Percentiles rank a stretch among this genome's conserved stretches.
phyloP scores from a whole-genome alignment of 768 basidiomycete genomes.

The Calocybe cyanea region DNA sequence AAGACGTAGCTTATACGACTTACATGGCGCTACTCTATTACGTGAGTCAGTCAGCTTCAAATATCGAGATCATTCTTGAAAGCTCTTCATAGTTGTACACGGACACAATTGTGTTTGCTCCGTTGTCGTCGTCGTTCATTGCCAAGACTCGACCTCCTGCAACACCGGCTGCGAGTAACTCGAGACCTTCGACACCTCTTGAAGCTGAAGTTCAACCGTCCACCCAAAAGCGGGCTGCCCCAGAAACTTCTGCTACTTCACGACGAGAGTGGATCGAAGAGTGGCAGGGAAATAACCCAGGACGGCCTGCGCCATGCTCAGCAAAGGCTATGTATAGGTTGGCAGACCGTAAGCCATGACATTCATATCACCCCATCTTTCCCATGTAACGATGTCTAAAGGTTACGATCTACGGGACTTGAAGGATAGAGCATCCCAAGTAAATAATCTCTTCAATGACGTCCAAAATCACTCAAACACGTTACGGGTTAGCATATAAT shows the following conservation, averaged over 20 bases:
- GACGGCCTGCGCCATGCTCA: slow-evolving; percentile 66
- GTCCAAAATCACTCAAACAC: neutral
- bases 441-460: slow-evolving; percentile 10
- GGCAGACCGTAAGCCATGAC: slow-evolving; percentile 63
- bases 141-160: slow-evolving; percentile 25
- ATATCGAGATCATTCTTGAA: neutral
- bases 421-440: slow-evolving; percentile 66
- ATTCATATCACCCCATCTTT: neutral
- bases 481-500: slow-evolving; percentile 60
- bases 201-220: slow-evolving; percentile 25
- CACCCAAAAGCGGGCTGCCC: slow-evolving; percentile 16
- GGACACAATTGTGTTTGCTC: slow-evolving; percentile 79
- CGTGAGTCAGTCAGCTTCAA: slow-evolving; percentile 35
- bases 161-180: slow-evolving; percentile 14
- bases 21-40: slow-evolving; percentile 64
- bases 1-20: slow-evolving; percentile 44
- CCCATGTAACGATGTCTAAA: slow-evolving; percentile 21
- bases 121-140: slow-evolving; percentile 68
- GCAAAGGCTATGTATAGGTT: slow-evolving; percentile 83
- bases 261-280: slow-evolving; percentile 67
- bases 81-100: slow-evolving; percentile 67
- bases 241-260: slow-evolving; percentile 23
- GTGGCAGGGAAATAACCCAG: slow-evolving; percentile 61
- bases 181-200: slow-evolving; percentile 23
- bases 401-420: slow-evolving; percentile 71